Conservation (phyloP, 1,284 basidiomycete genomes). For the Fomitopsis schrenkii region DNA sequence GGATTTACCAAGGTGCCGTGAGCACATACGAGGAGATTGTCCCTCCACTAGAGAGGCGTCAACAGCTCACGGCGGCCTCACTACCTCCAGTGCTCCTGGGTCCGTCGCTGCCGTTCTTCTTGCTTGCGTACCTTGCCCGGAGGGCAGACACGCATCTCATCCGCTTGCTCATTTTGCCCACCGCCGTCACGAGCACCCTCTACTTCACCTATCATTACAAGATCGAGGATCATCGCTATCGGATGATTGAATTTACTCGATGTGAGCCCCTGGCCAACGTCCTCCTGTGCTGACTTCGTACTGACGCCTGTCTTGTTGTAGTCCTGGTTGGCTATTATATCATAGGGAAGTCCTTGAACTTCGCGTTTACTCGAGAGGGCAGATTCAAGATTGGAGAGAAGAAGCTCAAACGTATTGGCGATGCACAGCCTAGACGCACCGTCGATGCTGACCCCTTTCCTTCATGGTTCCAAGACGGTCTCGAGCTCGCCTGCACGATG, state of each 20-base stretch:
- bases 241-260: background rate
- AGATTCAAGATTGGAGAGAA: conserved; percentile 57
- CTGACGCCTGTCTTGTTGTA: background rate
- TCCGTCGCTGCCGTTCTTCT: conserved; percentile 46
- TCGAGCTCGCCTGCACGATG: conserved; percentile 51
- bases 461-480: conserved; percentile 37
- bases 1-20: background rate
- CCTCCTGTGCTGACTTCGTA: too few species aligned
- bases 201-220: conserved; percentile 56
- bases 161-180: conserved; percentile 58
- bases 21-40: background rate
- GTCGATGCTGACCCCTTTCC: conserved; percentile 12
- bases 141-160: conserved; percentile 58
- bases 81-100: background rate
- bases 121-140: conserved; percentile 69
- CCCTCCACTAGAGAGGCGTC: background rate
- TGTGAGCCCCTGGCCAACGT: background rate
- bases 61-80: background rate
- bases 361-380: conserved; percentile 47
- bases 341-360: conserved; percentile 52
- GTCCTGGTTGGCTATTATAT: background rate
- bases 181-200: conserved; percentile 44
- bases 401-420: conserved; percentile 32
- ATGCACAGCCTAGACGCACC: background rate
- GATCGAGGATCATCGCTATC: conserved; percentile 33